These are phyloP conservation scores for Xylariomycetidae sp. DNA, from an alignment of 2,329 filamentous ascomycete species.

Conservation along the genomic window DNA sequence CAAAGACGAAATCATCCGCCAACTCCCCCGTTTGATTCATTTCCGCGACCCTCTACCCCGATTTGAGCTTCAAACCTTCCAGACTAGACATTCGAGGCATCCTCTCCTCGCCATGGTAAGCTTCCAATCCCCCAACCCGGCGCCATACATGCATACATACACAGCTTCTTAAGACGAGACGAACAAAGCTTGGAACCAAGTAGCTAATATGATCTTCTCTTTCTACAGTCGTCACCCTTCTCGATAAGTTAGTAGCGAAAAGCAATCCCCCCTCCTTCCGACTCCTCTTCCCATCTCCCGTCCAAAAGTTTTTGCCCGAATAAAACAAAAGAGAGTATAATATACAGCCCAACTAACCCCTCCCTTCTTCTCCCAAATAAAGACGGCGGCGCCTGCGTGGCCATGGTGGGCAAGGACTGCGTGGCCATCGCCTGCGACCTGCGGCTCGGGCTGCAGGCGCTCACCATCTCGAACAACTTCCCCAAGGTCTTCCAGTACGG, in stretches of 20 bases:
- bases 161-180: slow-evolving; percentile 4
- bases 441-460: slow-evolving; percentile 89
- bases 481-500: slow-evolving; percentile 99
- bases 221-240: slow-evolving; percentile 75
- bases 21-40: not conserved
- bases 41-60: slow-evolving; percentile 1
- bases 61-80: slow-evolving; percentile 1
- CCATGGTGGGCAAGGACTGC: slow-evolving; percentile 99
- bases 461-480: slow-evolving; percentile 99
- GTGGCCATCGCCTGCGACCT: slow-evolving; percentile 99
- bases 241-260: slow-evolving; percentile 71
- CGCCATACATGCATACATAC: slow-evolving; percentile 2
- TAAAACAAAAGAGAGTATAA: not conserved
- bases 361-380: slow-evolving; percentile 7
- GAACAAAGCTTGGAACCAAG: not conserved
- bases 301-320: slow-evolving; percentile 1
- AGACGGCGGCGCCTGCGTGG: slow-evolving; percentile 91
- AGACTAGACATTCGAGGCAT: slow-evolving; percentile 4
- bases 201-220: slow-evolving; percentile 20
- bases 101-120: slow-evolving; percentile 29
- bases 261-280: slow-evolving; percentile 8
- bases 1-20: not conserved
- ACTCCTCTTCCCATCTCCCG: slow-evolving; percentile 4
- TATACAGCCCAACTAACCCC: slow-evolving; percentile 16
- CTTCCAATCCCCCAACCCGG: slow-evolving; percentile 3